Conservation (phyloP, 176 grass and related monocot genomes). For the Pontederia crassipes region DNA sequence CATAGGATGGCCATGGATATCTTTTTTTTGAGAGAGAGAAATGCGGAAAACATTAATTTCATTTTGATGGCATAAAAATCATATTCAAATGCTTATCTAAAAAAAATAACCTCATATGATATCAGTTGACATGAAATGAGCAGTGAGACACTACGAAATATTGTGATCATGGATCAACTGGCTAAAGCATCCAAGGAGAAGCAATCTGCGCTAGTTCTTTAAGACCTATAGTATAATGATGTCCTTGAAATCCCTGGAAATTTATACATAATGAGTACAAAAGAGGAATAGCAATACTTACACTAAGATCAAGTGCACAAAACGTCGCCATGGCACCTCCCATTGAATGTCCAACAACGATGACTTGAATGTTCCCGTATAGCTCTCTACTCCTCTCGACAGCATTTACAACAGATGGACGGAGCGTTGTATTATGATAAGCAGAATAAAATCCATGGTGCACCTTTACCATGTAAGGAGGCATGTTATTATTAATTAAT, state of each 20-base stretch:
- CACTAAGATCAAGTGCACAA: slow-evolving; percentile 19
- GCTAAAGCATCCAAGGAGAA: too few relatives aligned
- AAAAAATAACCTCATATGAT: too few relatives aligned
- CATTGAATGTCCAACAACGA: slow-evolving; percentile 16
- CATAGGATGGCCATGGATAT: too few relatives aligned
- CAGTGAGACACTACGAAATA: too few relatives aligned
- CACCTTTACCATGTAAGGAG: slow-evolving; percentile 6
- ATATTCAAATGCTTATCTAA: too few relatives aligned
- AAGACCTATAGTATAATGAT: not conserved
- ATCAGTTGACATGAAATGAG: too few relatives aligned
- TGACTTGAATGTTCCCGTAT: slow-evolving; percentile 7
- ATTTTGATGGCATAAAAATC: too few relatives aligned
- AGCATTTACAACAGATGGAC: slow-evolving; percentile 3
- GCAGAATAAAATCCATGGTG: slow-evolving; percentile 20
- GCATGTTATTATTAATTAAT: not conserved
- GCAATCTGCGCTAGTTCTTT: not conserved
- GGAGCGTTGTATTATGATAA: slow-evolving; percentile 16
- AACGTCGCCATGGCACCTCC: slow-evolving; percentile 19
- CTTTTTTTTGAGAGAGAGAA: too few relatives aligned
- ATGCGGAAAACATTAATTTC: too few relatives aligned
- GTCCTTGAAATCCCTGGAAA: not conserved
- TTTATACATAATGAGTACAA: not conserved
- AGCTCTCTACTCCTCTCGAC: slow-evolving; percentile 8
- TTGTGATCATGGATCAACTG: too few relatives aligned
- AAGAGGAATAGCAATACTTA: not conserved